phyloP scores from a whole-genome alignment of 352 stramenopile genomes.

The Aphanomyces invadans region DNA sequence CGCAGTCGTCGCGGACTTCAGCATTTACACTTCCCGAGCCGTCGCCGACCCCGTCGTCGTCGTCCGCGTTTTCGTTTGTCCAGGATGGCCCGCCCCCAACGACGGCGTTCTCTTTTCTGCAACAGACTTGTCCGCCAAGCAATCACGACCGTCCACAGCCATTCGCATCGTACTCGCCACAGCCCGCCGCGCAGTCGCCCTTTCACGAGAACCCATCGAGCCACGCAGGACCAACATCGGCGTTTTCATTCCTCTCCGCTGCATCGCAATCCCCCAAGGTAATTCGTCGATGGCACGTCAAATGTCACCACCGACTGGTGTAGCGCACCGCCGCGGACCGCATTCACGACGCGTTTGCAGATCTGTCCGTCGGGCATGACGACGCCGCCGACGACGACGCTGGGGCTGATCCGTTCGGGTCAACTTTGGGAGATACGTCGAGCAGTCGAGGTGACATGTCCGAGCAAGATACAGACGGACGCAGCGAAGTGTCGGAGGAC shows the following conservation, averaged over 20 bases:
- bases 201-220: too few relatives aligned
- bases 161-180: too few relatives aligned
- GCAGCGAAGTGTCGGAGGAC: not conserved
- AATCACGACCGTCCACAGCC: slow-evolving; percentile 6
- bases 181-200: too few relatives aligned
- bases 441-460: not conserved
- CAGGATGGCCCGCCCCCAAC: slow-evolving; percentile 25
- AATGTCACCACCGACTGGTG: too few relatives aligned
- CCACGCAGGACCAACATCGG: slow-evolving; percentile 34
- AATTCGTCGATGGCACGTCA: slow-evolving; percentile 16
- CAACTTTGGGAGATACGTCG: too few relatives aligned
- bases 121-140: too few relatives aligned
- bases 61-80: slow-evolving; percentile 18
- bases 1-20: not conserved
- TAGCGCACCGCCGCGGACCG: slow-evolving; percentile 38
- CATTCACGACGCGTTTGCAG: slow-evolving; percentile 81
- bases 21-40: slow-evolving; percentile 8
- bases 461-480: slow-evolving; percentile 26
- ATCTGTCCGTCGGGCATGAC: slow-evolving; percentile 35
- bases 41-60: not conserved
- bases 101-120: too few relatives aligned
- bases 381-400: slow-evolving; percentile 3
- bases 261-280: slow-evolving; percentile 21
- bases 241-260: slow-evolving; percentile 46
- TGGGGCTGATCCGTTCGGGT: not conserved